phyloP scores from a whole-genome alignment of 75 land plant genomes.

The Sequoia sempervirens region DNA sequence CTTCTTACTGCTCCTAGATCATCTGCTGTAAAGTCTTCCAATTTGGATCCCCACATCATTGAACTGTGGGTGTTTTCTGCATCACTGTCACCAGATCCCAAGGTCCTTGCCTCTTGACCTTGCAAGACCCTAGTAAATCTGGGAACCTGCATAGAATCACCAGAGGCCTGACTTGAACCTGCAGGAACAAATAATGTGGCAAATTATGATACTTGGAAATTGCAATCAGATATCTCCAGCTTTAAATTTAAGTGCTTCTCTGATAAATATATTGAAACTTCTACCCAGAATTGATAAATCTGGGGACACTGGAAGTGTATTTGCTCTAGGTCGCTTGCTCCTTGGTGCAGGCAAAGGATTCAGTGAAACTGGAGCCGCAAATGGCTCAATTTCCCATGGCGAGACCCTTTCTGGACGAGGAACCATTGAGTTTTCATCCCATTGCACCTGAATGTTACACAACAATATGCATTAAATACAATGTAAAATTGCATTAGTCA shows the following conservation, averaged over 20 bases:
- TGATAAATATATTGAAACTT: constrained; percentile 10
- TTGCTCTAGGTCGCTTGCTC: constrained; percentile 23
- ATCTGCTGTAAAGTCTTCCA: constrained; percentile 37
- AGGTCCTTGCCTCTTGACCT: constrained; percentile 68
- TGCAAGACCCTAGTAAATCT: constrained; percentile 68
- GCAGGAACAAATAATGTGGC: background rate
- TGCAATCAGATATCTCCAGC: background rate
- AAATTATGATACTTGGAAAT: constrained; percentile 1
- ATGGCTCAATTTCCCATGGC: constrained; percentile 64
- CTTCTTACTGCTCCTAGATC: constrained; percentile 18
- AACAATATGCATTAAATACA: background rate
- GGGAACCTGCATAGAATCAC: constrained; percentile 40
- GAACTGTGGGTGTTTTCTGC: constrained; percentile 37
- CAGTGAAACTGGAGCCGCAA: constrained; percentile 14
- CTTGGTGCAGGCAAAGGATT: constrained; percentile 10
- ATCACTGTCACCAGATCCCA: constrained; percentile 42
- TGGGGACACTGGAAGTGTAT: constrained; percentile 30
- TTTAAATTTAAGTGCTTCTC: background rate
- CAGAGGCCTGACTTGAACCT: constrained; percentile 35
- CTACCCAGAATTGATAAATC: constrained; percentile 47
- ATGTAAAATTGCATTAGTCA: background rate
- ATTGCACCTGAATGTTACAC: constrained; percentile 28
- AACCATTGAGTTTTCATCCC: constrained; percentile 46
- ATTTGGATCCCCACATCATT: constrained; percentile 17
- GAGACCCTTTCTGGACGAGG: constrained; percentile 54